Percentiles rank a stretch among this genome's conserved stretches.
phyloP scores from a whole-genome alignment of 2,329 filamentous ascomycete genomes.

The Rhynchosporium graminicola region DNA sequence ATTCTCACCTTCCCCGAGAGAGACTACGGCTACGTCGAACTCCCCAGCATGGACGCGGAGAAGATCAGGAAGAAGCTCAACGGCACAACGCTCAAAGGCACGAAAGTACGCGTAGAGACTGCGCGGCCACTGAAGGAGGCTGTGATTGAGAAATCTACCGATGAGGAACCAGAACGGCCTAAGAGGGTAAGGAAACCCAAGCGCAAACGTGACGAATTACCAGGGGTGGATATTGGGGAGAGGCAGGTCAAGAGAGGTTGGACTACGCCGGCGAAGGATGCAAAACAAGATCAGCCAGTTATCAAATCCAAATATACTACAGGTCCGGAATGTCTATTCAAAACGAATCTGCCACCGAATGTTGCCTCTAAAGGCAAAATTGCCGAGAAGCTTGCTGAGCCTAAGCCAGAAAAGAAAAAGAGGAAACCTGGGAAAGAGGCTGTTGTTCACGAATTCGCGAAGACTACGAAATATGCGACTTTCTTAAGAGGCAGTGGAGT shows the following conservation, averaged over 20 bases:
- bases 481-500: conserved; percentile 67
- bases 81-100: conserved; percentile 79
- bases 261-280: conserved; percentile 53
- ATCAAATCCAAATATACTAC: conserved; percentile 78
- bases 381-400: conserved; percentile 44
- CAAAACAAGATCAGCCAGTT: conserved; percentile 57
- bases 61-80: conserved; percentile 90
- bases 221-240: conserved; percentile 70
- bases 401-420: conserved; percentile 51
- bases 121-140: conserved; percentile 64
- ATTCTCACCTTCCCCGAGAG: conserved; percentile 87
- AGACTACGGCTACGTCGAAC: conserved; percentile 85
- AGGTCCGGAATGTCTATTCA: conserved; percentile 80
- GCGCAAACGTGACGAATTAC: conserved; percentile 52
- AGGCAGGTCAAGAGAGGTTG: conserved; percentile 43
- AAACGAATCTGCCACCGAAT: conserved; percentile 71
- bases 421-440: conserved; percentile 63
- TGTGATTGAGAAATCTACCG: conserved; percentile 36
- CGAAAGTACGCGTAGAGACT: conserved; percentile 81
- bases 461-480: conserved; percentile 77
- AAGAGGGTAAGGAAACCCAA: conserved; percentile 48
- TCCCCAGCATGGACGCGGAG: conserved; percentile 81
- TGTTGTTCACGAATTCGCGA: conserved; percentile 86
- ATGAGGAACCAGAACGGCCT: conserved; percentile 44
- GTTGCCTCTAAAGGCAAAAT: conserved; percentile 43